Base-by-base conservation (phyloP, 2,329 filamentous ascomycete genomes). In the Scopulariopsis brevicaulis region DNA sequence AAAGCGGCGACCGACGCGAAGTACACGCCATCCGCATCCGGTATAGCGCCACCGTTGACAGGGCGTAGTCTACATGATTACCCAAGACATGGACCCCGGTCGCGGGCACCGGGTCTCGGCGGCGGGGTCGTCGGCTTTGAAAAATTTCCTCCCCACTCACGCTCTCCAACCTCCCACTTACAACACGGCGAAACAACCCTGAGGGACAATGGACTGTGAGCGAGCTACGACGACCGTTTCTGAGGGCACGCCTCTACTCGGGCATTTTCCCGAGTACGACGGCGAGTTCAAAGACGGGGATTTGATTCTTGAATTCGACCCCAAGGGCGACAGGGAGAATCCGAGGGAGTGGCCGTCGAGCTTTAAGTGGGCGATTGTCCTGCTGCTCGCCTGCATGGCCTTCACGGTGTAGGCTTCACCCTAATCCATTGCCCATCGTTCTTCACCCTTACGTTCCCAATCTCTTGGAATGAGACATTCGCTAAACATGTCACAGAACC, bases 401-500 rank as follows among this genome's bases (percentile, higher is more conserved):
- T 50, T 56, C 15, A 57, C 28, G 35, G 18, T 43, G 25, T 50
- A 43, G 54, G 40, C 62, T n/a, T 32, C 48, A 3, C 12, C 22
- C 46, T 50, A 24, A 22, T 50, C n/a, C 20, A 7, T 7, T 14
- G 34, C 7, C 34, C 7, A 37, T 37, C n/a, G 15, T 18, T 7
- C n/a, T 8, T 18, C 40, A 18, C 7, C 18, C n/a, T 14, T n/a
- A 46, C 15, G 18, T n/a, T 8, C 14, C 28, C 28, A 32, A 32
- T 8, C 4, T 8, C 28, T 32, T 32, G 28, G 8, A 32, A 40
- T 50, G 12, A 12, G n/a, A 22, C 46, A 22, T 4, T 8, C 10
- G 8, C 22, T 54, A 24, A 46, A n/a, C 25, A 24, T 46, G 15
- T 46, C 4, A 24, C 57, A 82, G 79, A 4, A 82, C 80, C 3